phyloP scores from a whole-genome alignment of 495 filamentous ascomycete genomes.

The Pyronema omphalodes region DNA sequence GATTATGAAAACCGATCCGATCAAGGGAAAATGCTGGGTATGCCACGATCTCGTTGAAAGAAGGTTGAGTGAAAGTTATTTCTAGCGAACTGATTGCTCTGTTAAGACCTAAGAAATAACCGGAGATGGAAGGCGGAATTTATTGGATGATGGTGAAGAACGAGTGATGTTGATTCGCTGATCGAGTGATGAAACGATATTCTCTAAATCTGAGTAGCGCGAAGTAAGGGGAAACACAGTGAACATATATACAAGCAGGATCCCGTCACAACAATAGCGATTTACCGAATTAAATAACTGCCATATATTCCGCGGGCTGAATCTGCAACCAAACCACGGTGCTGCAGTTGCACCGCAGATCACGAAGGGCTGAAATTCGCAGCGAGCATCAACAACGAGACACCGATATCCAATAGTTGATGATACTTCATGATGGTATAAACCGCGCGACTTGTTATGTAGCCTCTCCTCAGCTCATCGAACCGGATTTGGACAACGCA shows the following conservation, averaged over 20 bases:
- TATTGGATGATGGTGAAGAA: neutral
- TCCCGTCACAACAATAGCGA: neutral
- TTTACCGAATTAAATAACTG: neutral
- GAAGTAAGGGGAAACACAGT: neutral
- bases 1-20: neutral
- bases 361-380: neutral
- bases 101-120: neutral
- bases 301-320: neutral
- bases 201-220: neutral
- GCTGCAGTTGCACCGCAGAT: neutral
- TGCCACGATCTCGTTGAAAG: neutral
- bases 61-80: neutral
- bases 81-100: neutral
- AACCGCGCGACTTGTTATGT: slow-evolving; percentile 1
- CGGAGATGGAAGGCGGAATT: neutral
- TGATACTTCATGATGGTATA: neutral
- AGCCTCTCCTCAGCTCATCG: neutral
- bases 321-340: neutral
- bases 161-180: neutral
- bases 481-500: neutral
- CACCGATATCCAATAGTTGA: neutral
- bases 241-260: neutral
- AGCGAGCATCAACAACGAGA: neutral
- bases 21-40: neutral
- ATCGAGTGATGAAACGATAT: neutral